Evolutionary conservation across 768 basidiomycete species (phyloP).

Genomic region (Tephrocybe rancida): DNA sequence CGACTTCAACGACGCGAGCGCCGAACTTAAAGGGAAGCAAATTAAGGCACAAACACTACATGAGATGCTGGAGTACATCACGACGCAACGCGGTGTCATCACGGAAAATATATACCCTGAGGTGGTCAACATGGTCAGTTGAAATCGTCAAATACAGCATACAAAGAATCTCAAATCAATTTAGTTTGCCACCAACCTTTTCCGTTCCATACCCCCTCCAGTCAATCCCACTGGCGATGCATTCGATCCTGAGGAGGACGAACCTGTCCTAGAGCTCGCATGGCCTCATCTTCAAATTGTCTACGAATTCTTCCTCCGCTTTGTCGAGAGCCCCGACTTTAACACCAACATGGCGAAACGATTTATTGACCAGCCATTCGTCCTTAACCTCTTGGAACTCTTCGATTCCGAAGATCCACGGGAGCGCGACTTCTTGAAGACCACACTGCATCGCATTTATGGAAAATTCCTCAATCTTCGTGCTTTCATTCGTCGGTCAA

Average conservation of each 20-base stretch:
- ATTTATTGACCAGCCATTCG: slow-evolving; percentile 95
- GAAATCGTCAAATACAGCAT: slow-evolving; percentile 7
- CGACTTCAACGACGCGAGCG: slow-evolving; percentile 97
- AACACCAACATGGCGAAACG: slow-evolving; percentile 98
- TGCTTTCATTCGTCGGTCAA: slow-evolving; percentile 97
- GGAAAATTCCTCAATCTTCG: slow-evolving; percentile 99
- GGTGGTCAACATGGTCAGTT: slow-evolving; percentile 93
- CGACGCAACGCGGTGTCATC: slow-evolving; percentile 93
- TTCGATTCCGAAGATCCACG: slow-evolving; percentile 99
- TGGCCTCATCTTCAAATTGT: slow-evolving; percentile 99
- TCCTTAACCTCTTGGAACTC: slow-evolving; percentile 93
- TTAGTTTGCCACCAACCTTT: slow-evolving; percentile 98
- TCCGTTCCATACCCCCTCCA: slow-evolving; percentile 99
- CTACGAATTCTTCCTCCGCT: slow-evolving; percentile 99
- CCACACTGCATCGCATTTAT: slow-evolving; percentile 97
- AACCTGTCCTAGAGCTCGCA: slow-evolving; percentile 96
- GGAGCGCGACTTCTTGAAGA: slow-evolving; percentile 99
- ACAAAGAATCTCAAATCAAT: not conserved
- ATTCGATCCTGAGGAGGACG: slow-evolving; percentile 99
- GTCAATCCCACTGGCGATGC: slow-evolving; percentile 98
- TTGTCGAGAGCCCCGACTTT: slow-evolving; percentile 97
- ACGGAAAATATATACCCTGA: slow-evolving; percentile 98
- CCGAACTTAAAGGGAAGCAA: slow-evolving; percentile 96
- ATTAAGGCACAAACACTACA: slow-evolving; percentile 97
- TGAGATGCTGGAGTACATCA: slow-evolving; percentile 99